phyloP scores from a whole-genome alignment of 192 early-diverging fungal species.

The Gaertneriomyces semiglobifer region DNA sequence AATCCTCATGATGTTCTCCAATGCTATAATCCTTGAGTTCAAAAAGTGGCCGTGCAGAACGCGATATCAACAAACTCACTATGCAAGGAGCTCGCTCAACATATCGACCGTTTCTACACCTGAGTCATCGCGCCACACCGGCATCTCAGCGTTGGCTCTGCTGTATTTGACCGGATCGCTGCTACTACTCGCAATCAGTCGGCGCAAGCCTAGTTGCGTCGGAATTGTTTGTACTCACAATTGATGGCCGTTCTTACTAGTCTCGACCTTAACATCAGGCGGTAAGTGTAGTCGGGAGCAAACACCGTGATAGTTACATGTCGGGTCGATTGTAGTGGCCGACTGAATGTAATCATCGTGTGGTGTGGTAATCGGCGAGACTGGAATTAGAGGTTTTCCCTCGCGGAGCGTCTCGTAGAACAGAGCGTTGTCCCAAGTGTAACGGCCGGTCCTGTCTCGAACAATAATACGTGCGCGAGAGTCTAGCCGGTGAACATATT shows the following conservation, averaged over 20 bases:
- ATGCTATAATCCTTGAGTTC: constrained; percentile 34
- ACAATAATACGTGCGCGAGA: constrained; percentile 60
- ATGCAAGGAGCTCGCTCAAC: constrained; percentile 53
- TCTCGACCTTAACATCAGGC: too few relatives aligned
- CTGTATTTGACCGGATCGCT: constrained; percentile 35
- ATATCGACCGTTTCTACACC: constrained; percentile 46
- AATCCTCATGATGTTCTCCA: constrained; percentile 59
- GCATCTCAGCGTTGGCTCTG: constrained; percentile 24
- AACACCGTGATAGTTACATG: too few relatives aligned
- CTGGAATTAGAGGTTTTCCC: constrained; percentile 16
- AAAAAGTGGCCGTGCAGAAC: neutral
- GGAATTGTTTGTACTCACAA: too few relatives aligned
- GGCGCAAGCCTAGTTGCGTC: too few relatives aligned
- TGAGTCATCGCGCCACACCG: constrained; percentile 41
- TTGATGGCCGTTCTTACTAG: too few relatives aligned
- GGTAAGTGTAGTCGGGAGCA: too few relatives aligned
- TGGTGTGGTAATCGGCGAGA: too few relatives aligned
- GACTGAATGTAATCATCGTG: too few relatives aligned
- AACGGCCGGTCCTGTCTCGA: constrained; percentile 74
- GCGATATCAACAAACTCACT: constrained; percentile 34
- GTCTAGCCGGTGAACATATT: constrained; percentile 19
- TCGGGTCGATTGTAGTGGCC: too few relatives aligned
- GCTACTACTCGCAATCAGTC: constrained; percentile 3
- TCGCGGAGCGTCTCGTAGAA: constrained; percentile 59
- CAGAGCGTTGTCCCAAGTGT: constrained; percentile 75